Evolutionary conservation across 208 protist genomes (phyloP).

Genomic region (Leishmania aethiopica): DNA sequence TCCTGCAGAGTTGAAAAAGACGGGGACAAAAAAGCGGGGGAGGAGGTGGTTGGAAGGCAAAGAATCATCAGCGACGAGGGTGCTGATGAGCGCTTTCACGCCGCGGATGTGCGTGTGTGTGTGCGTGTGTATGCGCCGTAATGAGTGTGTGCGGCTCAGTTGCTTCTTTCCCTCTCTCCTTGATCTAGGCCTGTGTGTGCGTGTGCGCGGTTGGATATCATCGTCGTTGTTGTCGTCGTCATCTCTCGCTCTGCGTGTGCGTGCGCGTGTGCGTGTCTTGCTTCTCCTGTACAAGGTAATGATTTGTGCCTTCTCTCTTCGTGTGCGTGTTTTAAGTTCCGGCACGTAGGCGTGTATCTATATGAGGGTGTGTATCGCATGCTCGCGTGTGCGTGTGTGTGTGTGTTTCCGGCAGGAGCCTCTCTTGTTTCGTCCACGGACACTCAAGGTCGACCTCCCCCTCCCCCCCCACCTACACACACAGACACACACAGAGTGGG

Average conservation of each 20-base stretch:
- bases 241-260: background rate
- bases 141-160: background rate
- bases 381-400: conserved; percentile 4
- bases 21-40: background rate
- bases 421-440: background rate
- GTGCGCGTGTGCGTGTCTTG: background rate
- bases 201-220: background rate
- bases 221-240: background rate
- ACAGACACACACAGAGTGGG: background rate
- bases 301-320: background rate
- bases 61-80: background rate
- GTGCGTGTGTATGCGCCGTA: background rate
- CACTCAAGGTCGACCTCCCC: background rate
- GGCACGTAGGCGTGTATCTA: background rate
- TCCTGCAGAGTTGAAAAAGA: conserved; percentile 18
- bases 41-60: background rate
- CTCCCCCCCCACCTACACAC: background rate
- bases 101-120: background rate
- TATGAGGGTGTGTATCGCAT: background rate
- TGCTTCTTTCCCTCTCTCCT: background rate
- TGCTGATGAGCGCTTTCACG: background rate
- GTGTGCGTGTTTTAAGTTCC: background rate
- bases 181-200: background rate
- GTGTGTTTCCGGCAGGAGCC: background rate
- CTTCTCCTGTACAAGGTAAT: background rate